Evolutionary conservation across 331 rosid species (phyloP).

Genomic region (Pyrus hybrid): DNA sequence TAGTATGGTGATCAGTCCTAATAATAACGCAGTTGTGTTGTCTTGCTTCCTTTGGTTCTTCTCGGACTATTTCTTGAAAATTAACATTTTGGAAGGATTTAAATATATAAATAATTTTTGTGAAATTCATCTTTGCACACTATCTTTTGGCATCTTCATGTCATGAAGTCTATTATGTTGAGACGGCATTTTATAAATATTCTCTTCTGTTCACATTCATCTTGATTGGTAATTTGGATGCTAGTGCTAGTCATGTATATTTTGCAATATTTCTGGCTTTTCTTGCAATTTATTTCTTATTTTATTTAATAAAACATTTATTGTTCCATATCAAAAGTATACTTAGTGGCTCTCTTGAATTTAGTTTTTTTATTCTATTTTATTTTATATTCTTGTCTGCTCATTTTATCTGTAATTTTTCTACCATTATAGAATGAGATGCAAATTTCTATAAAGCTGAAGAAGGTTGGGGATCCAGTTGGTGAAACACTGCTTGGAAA

Average conservation of each 20-base stretch:
- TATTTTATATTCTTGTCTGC: not conserved
- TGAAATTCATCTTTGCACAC: not conserved
- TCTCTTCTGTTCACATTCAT: not conserved
- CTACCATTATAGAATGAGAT: constrained; percentile 55
- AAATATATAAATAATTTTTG: not conserved
- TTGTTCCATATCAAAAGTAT: not conserved
- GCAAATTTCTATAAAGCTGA: constrained; percentile 54
- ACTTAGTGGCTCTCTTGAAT: not conserved
- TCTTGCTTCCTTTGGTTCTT: not conserved
- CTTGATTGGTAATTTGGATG: not conserved
- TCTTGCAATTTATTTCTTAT: not conserved
- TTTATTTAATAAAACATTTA: not conserved
- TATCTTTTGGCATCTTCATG: not conserved
- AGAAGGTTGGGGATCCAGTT: constrained; percentile 64
- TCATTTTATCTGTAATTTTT: not conserved
- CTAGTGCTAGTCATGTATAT: not conserved
- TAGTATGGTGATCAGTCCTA: not conserved
- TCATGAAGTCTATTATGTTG: not conserved
- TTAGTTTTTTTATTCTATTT: not conserved
- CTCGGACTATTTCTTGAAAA: not conserved
- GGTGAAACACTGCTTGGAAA: constrained; percentile 72
- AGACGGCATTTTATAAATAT: not conserved
- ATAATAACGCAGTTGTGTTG: not conserved
- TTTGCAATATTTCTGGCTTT: not conserved
- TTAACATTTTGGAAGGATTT: not conserved